Evolutionary conservation across 2,329 filamentous ascomycete genomes (phyloP).

Genomic region (Akanthomyces lecanii): DNA sequence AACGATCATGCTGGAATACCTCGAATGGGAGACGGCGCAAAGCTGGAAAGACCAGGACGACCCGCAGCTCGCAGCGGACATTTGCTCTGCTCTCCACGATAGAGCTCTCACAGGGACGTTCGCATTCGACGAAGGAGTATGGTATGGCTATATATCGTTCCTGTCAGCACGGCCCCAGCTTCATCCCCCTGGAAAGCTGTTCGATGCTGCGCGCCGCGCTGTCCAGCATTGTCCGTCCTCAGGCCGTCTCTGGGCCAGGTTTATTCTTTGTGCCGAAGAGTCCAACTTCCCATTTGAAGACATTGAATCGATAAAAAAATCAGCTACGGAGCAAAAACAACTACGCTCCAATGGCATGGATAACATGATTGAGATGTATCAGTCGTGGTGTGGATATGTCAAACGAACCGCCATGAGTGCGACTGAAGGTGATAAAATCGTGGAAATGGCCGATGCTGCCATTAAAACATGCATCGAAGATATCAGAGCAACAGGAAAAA

Average conservation of each 20-base stretch:
- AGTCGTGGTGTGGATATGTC: conserved; percentile 91
- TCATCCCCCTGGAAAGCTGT: conserved; percentile 41
- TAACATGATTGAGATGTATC: conserved; percentile 84
- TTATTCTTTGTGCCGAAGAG: conserved; percentile 79
- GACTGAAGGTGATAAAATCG: conserved; percentile 72
- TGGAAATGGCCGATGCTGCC: conserved; percentile 86
- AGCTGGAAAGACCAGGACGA: conserved; percentile 47
- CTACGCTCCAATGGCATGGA: conserved; percentile 83
- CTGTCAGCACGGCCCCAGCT: conserved; percentile 46
- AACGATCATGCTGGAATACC: conserved; percentile 59
- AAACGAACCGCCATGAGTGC: conserved; percentile 77
- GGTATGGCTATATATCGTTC: conserved; percentile 81
- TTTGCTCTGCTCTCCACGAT: conserved; percentile 67
- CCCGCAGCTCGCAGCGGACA: conserved; percentile 41
- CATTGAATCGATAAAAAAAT: conserved; percentile 87
- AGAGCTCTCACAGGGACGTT: conserved; percentile 69
- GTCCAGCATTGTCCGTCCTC: conserved; percentile 93
- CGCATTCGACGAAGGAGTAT: conserved; percentile 67
- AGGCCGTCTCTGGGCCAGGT: conserved; percentile 84
- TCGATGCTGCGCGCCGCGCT: conserved; percentile 73
- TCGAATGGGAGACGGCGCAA: conserved; percentile 76
- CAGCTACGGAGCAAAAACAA: conserved; percentile 79
- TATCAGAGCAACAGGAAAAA: conserved; percentile 72
- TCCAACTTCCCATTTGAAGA: conserved; percentile 71
- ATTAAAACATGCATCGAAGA: conserved; percentile 82